A percentile compares a stretch with the other conserved stretches of the same genome.
phyloP scores from a whole-genome alignment of 2,329 filamentous ascomycete species.

The Calonectria fujianensis region DNA sequence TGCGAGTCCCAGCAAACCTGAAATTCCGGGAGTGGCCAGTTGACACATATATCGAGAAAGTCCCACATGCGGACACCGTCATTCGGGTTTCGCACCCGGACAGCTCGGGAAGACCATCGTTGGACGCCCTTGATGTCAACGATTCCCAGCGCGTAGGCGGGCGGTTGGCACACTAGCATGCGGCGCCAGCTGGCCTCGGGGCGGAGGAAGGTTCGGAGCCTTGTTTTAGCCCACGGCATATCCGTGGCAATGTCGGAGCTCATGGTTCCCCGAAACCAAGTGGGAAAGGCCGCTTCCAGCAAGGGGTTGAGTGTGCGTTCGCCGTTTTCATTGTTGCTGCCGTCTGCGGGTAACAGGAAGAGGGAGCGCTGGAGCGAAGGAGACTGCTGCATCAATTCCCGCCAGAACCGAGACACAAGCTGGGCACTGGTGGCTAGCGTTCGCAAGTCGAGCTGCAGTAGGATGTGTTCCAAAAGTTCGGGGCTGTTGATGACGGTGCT shows the following conservation, averaged over 20 bases:
- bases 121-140: not conserved
- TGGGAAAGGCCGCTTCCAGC: not conserved
- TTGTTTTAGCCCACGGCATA: not conserved
- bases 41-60: not conserved
- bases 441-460: not conserved
- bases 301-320: not conserved
- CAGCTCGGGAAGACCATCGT: not conserved
- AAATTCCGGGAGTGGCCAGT: not conserved
- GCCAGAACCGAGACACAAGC: not conserved
- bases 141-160: not conserved
- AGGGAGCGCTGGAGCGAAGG: not conserved
- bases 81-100: not conserved
- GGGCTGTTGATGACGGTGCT: not conserved
- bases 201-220: not conserved
- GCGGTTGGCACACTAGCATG: not conserved
- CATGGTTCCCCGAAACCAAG: not conserved
- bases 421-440: not conserved
- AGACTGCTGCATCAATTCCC: not conserved
- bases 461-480: not conserved
- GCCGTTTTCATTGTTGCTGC: not conserved
- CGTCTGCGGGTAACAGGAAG: not conserved
- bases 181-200: not conserved
- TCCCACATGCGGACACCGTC: not conserved
- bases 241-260: not conserved
- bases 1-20: not conserved